phyloP scores from a whole-genome alignment of 768 basidiomycete genomes.

The Termitomyces sp. region DNA sequence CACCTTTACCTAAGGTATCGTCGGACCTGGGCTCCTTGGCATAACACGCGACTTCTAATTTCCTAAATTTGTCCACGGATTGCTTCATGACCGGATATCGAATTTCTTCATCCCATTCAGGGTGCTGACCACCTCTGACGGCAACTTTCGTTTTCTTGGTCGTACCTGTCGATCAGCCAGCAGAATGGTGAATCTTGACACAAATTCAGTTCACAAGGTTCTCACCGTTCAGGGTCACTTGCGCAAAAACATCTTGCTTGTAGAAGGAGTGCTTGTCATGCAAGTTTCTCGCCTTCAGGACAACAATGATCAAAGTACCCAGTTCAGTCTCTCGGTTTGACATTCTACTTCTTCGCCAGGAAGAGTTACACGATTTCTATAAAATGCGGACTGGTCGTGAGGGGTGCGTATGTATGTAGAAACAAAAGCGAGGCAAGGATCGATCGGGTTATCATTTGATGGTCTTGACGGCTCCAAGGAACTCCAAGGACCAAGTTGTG shows the following conservation, averaged over 20 bases:
- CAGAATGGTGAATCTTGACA: neutral
- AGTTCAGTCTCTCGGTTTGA: slow-evolving; percentile 44
- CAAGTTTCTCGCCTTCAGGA: slow-evolving; percentile 82
- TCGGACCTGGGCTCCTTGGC: slow-evolving; percentile 71
- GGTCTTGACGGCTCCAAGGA: too few species aligned
- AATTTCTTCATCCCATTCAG: slow-evolving; percentile 89
- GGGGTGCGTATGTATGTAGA: neutral
- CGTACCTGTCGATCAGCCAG: slow-evolving; percentile 31
- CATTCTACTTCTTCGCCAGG: slow-evolving; percentile 15
- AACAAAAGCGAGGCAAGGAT: too few species aligned
- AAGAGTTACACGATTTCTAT: neutral
- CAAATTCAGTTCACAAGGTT: neutral
- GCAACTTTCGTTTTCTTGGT: slow-evolving; percentile 72
- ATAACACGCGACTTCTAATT: slow-evolving; percentile 73
- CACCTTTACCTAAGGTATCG: slow-evolving; percentile 74
- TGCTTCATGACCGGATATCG: slow-evolving; percentile 69
- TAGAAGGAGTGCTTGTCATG: slow-evolving; percentile 81
- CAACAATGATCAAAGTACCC: slow-evolving; percentile 81
- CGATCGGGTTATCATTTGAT: too few species aligned
- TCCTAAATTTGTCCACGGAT: slow-evolving; percentile 48
- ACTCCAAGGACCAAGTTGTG: too few species aligned
- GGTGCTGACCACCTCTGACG: slow-evolving; percentile 88
- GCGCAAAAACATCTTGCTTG: slow-evolving; percentile 88
- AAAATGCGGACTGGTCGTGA: neutral
- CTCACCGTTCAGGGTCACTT: slow-evolving; percentile 53